Conservation (phyloP, 257 asterid species). For the Agastache rugosa region DNA sequence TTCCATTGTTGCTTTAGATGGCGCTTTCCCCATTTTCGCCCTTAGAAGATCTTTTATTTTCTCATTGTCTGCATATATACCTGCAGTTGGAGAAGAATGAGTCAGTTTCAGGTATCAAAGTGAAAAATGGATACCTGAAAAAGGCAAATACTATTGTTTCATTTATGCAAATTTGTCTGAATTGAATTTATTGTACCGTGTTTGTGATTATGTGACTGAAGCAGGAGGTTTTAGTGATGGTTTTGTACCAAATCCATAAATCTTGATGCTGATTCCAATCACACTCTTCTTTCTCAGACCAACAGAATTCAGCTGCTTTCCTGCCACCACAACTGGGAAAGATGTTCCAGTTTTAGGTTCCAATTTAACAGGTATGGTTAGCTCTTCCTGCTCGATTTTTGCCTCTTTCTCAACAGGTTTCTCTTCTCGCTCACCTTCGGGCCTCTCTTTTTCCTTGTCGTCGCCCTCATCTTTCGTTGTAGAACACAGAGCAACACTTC, state of each 20-base stretch:
- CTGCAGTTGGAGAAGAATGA: conserved; percentile 43
- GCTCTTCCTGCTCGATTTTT: conserved; percentile 38
- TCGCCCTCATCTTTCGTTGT: conserved; percentile 32
- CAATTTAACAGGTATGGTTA: conserved; percentile 50
- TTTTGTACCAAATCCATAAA: conserved; percentile 63
- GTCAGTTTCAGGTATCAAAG: neutral
- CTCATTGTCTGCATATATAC: conserved; percentile 70
- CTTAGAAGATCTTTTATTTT: conserved; percentile 53
- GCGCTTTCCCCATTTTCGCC: conserved; percentile 58
- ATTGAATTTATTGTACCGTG: neutral
- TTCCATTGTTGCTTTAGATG: conserved; percentile 71
- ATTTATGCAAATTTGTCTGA: neutral
- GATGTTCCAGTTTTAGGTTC: conserved; percentile 70
- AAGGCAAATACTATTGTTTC: neutral
- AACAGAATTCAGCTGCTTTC: conserved; percentile 60
- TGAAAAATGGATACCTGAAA: neutral
- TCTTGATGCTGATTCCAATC: conserved; percentile 73
- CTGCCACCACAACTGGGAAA: conserved; percentile 61
- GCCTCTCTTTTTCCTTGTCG: conserved; percentile 42
- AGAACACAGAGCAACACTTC: conserved; percentile 42
- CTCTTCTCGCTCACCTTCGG: conserved; percentile 23
- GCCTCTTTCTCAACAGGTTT: conserved; percentile 39
- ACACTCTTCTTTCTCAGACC: conserved; percentile 85
- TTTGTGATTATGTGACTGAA: conserved; percentile 23
- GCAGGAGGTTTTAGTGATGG: conserved; percentile 20